Evolutionary conservation across 352 stramenopile species (phyloP), one percentile per base, ranked within the genome.

Genomic region (Globisporangium abappressorium): DNA sequence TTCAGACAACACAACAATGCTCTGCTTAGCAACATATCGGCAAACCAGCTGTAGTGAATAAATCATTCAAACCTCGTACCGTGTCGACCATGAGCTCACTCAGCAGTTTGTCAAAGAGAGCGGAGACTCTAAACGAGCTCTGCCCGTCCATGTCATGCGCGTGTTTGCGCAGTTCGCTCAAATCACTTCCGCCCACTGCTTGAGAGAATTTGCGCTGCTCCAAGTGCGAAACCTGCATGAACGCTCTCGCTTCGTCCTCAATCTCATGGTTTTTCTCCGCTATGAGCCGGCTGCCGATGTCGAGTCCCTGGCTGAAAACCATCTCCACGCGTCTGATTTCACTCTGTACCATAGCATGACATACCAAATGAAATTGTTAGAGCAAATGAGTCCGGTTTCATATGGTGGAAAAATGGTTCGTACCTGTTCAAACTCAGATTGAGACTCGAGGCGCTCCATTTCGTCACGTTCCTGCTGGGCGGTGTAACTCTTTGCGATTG

Each of bases 361-460:
- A 49, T 7, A 8, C 41, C n/a, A 49, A 3, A 6, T 3, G 20
- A 66, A 24, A 26, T 12, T 36, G n/a, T 54, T 5, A 49, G 30
- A 46, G 20, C 15, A 49, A 22, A 63, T 18, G 6, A 15, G 2
- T 24, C 15, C 18, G 5, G 1, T 30, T n/a, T 43, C 30, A 33
- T 33, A 47, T 11, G 11, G 12, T 38, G 43, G 11, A 15, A 41
- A 11, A 49, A 33, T 33, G 5, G 8, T 0, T 41, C 53, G 20
- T 38, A 74, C 69, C 70, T 59, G 26, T 47, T 72, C 70, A 28
- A 75, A 75, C 7, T n/a, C 58, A 20, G 34, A 72, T 24, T 34
- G 70, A 6, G 18, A 20, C 7, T 33, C 36, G 12, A 72, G 56
- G 5, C 58, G 55, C 0, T 69, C 41, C n/a, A 69, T 60, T n/a